Evolutionary conservation across 2,329 filamentous ascomycete genomes (phyloP), one percentile per base, ranked within the genome.

Genomic region (Fusarium siculi): DNA sequence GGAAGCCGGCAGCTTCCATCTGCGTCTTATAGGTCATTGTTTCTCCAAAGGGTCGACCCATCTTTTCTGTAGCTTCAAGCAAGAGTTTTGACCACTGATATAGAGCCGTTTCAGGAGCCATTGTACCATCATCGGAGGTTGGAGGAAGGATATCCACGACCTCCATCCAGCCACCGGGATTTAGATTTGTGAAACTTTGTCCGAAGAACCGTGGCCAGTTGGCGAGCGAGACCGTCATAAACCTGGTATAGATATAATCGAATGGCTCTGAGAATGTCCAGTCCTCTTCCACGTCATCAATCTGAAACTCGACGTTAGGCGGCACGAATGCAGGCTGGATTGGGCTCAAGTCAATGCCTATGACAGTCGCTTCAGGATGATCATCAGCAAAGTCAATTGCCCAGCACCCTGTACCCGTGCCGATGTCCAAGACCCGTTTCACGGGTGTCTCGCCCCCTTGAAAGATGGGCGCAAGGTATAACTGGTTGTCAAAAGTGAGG

Each of bases 1-100:
- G 78, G 68, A 89, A 90, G 1, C 88, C 88, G 1, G 84, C 85
- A 12, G 85, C 83, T 14, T 79, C 77, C 60, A 89, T 79, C 52
- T 82, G 81, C 21, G 58, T 23, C 43, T 75, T 77, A 7, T 65
- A 68, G 8, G 64, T 54, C 18, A 70, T 62, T 0, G 74, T 77
- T 14, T 69, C 76, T n/a, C 59, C 59, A 12, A 80, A 67, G 3
- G 77, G 74, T 8, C 81, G 76, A 1, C 79, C 79, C 9, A 80
- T 58, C 19, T 76, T 78, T 15, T 47, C 57, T 15, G 75, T 77
- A 5, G 72, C 77, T 25, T 81, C 72, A 1, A 61, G 65, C 15
- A 81, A 72, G 2, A 79, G 63, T 56, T 66, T 66, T 9, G 43
- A 72, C 70, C 79, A 80, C 34, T 60, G 43, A 2, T 54, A 53